Evolutionary conservation across 495 filamentous ascomycete genomes (phyloP).

Genomic region (Hypoxylon cercidicola): DNA sequence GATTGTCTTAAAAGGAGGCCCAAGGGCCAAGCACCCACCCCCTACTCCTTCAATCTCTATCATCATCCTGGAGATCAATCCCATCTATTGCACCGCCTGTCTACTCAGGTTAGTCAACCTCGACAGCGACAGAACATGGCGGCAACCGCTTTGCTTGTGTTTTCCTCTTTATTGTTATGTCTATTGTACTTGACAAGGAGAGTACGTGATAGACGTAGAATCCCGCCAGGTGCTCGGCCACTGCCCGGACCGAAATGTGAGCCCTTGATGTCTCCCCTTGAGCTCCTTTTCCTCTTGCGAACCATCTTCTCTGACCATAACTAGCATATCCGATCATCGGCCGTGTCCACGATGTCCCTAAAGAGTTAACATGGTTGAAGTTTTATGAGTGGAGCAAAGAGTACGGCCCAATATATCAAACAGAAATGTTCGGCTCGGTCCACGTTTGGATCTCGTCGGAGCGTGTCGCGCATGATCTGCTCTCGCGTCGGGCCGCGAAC

Average conservation of each 20-base stretch:
- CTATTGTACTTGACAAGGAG: constrained; percentile 32
- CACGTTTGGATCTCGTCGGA: constrained; percentile 71
- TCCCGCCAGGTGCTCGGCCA: constrained; percentile 39
- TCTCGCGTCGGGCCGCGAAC: constrained; percentile 66
- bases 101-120: not conserved
- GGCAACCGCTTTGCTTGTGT: constrained; percentile 6
- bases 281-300: not conserved
- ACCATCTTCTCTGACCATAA: constrained; percentile 4
- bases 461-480: constrained; percentile 65
- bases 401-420: constrained; percentile 71
- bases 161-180: constrained; percentile 26
- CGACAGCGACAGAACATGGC: not conserved
- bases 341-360: constrained; percentile 67
- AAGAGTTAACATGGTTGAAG: constrained; percentile 62
- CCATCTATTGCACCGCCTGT: not conserved
- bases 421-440: constrained; percentile 64
- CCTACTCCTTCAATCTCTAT: constrained; percentile 13
- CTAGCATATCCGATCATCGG: constrained; percentile 64
- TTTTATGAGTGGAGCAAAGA: constrained; percentile 70
- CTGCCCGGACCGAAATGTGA: constrained; percentile 49
- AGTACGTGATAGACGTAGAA: constrained; percentile 14
- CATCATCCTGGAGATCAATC: constrained; percentile 14
- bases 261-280: constrained; percentile 14
- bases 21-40: constrained; percentile 1
- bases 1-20: constrained; percentile 25